These are phyloP conservation scores for Neurospora terricola DNA, from an alignment of 495 filamentous ascomycete genomes.

Conservation along the genomic window DNA sequence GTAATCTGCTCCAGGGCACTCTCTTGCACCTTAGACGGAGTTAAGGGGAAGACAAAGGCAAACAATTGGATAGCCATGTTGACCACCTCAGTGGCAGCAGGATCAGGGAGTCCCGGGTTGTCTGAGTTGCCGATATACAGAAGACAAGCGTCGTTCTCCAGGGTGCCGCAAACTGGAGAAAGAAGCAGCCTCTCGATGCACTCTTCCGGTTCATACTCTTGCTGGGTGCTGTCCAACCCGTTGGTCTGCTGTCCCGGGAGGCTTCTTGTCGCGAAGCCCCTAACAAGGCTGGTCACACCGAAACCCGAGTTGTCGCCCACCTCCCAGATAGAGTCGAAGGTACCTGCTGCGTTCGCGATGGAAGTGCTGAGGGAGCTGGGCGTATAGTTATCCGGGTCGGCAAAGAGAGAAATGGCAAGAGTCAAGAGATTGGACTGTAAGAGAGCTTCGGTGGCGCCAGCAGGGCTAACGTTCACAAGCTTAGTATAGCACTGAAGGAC, in stretches of 20 bases:
- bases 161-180: constrained; percentile 70
- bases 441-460: constrained; percentile 70
- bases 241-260: constrained; percentile 62
- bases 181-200: constrained; percentile 57
- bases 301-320: constrained; percentile 90
- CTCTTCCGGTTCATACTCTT: constrained; percentile 55
- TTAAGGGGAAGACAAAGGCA: constrained; percentile 78
- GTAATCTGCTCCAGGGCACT: constrained; percentile 89
- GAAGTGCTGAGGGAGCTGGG: constrained; percentile 80
- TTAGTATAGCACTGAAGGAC: constrained; percentile 92
- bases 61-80: constrained; percentile 90
- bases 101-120: constrained; percentile 50
- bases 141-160: constrained; percentile 81
- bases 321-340: constrained; percentile 91
- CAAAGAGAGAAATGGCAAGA: constrained; percentile 83
- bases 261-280: constrained; percentile 61
- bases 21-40: constrained; percentile 84
- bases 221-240: constrained; percentile 46
- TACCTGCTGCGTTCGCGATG: constrained; percentile 82
- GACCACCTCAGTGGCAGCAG: constrained; percentile 84
- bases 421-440: constrained; percentile 89
- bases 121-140: constrained; percentile 54
- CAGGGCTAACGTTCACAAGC: constrained; percentile 74
- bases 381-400: constrained; percentile 81
- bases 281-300: constrained; percentile 76